These are phyloP conservation scores for Scytalidium sp. DNA, from an alignment of 2,329 filamentous ascomycete genomes.

Conservation along the genomic window DNA sequence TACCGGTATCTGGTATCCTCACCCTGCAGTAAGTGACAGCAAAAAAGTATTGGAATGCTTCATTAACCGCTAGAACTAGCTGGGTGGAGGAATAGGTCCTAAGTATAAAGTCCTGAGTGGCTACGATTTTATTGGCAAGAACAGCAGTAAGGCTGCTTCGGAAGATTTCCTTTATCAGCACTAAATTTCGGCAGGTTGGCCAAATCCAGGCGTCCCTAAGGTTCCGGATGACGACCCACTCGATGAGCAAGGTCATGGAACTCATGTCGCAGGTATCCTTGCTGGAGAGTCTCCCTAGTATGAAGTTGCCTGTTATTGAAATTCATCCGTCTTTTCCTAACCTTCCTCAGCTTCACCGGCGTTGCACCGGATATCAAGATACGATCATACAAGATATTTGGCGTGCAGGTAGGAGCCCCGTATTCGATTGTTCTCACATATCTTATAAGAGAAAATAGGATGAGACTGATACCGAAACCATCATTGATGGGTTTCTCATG, in stretches of 20 bases:
- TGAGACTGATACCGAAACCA: conserved; percentile 1
- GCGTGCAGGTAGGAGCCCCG: neutral
- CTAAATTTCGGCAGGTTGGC: neutral
- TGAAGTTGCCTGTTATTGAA: neutral
- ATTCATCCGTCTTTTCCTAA: neutral
- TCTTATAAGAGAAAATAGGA: neutral
- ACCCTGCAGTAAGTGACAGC: neutral
- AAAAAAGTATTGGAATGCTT: neutral
- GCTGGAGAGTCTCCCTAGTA: neutral
- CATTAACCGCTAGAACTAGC: neutral
- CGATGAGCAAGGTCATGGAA: conserved; percentile 12
- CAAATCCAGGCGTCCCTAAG: conserved; percentile 1
- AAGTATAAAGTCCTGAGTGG: neutral
- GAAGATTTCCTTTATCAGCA: neutral
- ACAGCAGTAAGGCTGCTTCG: neutral
- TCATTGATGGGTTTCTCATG: conserved; percentile 9
- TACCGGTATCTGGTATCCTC: conserved; percentile 2
- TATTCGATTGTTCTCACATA: neutral
- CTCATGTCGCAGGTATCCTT: conserved; percentile 12
- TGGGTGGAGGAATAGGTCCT: neutral
- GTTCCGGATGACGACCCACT: conserved; percentile 9
- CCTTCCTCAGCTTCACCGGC: neutral
- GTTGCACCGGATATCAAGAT: neutral
- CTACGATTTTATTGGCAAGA: neutral
- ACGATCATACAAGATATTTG: neutral